A percentile compares a stretch with the other conserved stretches of the same genome.
Conservation (phyloP, 2,329 filamentous ascomycete genomes). For the Bipolaris oryzae region DNA sequence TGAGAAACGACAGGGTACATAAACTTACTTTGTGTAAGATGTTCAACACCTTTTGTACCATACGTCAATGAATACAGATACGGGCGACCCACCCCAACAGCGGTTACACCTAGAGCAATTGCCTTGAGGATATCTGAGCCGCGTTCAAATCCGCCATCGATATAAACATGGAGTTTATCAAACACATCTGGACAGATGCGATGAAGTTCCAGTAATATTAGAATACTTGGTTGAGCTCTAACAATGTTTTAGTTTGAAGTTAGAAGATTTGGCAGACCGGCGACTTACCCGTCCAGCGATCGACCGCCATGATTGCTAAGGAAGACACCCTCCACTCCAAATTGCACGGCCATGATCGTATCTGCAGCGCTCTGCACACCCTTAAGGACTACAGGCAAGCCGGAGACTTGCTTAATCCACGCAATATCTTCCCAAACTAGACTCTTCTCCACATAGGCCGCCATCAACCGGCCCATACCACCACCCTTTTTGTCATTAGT, state of each 20-base stretch:
- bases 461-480: conserved; percentile 63
- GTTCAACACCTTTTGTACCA: conserved; percentile 59
- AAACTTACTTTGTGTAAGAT: conserved; percentile 29
- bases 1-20: not conserved
- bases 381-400: conserved; percentile 68
- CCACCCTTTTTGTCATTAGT: conserved; percentile 62
- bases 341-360: conserved; percentile 52
- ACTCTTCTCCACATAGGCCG: conserved; percentile 57
- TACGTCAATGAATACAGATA: conserved; percentile 64
- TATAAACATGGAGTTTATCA: conserved; percentile 46
- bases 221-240: not conserved
- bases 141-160: conserved; percentile 58
- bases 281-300: conserved; percentile 59
- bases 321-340: conserved; percentile 57
- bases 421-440: conserved; percentile 67
- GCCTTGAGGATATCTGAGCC: conserved; percentile 60
- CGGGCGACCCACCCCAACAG: conserved; percentile 40
- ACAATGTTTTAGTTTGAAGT: not conserved
- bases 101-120: conserved; percentile 56
- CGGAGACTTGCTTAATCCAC: conserved; percentile 65
- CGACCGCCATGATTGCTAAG: conserved; percentile 61
- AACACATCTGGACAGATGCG: not conserved
- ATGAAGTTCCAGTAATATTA: not conserved
- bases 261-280: conserved; percentile 30
- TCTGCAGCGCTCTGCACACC: conserved; percentile 61